Evolutionary conservation across 2,329 filamentous ascomycete genomes (phyloP).

Genomic region (Tolypocladium paradoxum): DNA sequence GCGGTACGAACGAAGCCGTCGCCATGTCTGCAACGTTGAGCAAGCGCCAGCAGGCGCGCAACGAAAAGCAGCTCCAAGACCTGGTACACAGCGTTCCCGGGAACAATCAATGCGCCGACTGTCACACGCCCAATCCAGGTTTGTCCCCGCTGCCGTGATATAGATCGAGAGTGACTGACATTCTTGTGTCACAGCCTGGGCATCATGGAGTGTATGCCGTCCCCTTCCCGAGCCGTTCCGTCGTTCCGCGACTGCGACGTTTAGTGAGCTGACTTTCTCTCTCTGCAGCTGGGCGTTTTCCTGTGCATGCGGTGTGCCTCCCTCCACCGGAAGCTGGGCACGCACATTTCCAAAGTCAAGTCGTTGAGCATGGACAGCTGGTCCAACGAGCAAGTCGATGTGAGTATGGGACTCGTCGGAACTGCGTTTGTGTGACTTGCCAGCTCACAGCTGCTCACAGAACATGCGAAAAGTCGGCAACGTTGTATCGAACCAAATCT

Average conservation of each 20-base stretch:
- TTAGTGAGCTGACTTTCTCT: slow-evolving; percentile 3
- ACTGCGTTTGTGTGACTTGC: neutral
- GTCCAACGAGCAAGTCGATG: slow-evolving; percentile 92
- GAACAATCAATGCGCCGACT: slow-evolving; percentile 92
- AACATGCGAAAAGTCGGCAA: slow-evolving; percentile 95
- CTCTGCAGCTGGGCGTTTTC: slow-evolving; percentile 73
- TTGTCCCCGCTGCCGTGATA: slow-evolving; percentile 19
- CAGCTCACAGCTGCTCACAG: slow-evolving; percentile 30
- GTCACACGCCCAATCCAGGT: slow-evolving; percentile 86
- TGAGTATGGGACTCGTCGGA: slow-evolving; percentile 30
- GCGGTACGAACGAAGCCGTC: neutral
- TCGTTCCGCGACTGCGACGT: neutral
- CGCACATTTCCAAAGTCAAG: slow-evolving; percentile 97
- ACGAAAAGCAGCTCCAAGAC: slow-evolving; percentile 85
- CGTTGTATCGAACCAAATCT: slow-evolving; percentile 70
- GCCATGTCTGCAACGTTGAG: slow-evolving; percentile 65
- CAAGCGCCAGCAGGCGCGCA: slow-evolving; percentile 96
- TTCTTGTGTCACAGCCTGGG: slow-evolving; percentile 56
- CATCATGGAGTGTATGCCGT: slow-evolving; percentile 80
- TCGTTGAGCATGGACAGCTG: slow-evolving; percentile 98
- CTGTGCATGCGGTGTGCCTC: slow-evolving; percentile 95
- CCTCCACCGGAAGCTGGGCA: slow-evolving; percentile 91
- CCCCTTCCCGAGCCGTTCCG: slow-evolving; percentile 2
- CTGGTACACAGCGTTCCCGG: slow-evolving; percentile 73
- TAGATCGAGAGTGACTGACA: neutral